These are phyloP conservation scores for Schrenkiella parvula DNA, from an alignment of 345 rosid species.

Conservation along the genomic window DNA sequence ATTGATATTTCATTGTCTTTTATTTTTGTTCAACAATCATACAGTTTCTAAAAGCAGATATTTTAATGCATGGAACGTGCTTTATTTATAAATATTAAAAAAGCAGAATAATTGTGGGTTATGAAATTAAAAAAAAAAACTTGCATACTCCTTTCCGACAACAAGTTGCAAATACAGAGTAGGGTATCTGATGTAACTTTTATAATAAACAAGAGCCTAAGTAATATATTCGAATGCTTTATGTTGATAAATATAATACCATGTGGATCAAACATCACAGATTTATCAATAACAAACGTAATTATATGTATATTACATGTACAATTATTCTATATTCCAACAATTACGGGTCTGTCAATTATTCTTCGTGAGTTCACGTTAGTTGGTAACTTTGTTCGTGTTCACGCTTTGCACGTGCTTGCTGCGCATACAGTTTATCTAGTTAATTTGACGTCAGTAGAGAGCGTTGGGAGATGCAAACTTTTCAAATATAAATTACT, in stretches of 20 bases:
- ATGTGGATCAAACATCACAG: background rate
- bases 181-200: slow-evolving; percentile 11
- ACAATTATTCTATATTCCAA: background rate
- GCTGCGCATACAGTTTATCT: background rate
- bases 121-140: background rate
- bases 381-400: background rate
- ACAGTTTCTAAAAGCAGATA: background rate
- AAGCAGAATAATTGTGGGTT: background rate
- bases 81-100: background rate
- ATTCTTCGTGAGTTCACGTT: background rate
- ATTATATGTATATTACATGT: background rate
- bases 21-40: background rate
- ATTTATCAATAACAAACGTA: background rate
- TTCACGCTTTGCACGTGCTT: slow-evolving; percentile 17
- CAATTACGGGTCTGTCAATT: background rate
- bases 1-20: background rate
- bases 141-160: slow-evolving; percentile 6
- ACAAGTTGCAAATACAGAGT: background rate
- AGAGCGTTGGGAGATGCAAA: slow-evolving; percentile 1
- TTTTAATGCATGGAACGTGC: background rate
- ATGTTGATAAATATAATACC: background rate
- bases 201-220: background rate
- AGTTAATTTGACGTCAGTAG: background rate
- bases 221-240: background rate
- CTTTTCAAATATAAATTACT: background rate